Base-by-base conservation (phyloP, 805 yeast genomes). In the Tetrapisispora phaffii region DNA sequence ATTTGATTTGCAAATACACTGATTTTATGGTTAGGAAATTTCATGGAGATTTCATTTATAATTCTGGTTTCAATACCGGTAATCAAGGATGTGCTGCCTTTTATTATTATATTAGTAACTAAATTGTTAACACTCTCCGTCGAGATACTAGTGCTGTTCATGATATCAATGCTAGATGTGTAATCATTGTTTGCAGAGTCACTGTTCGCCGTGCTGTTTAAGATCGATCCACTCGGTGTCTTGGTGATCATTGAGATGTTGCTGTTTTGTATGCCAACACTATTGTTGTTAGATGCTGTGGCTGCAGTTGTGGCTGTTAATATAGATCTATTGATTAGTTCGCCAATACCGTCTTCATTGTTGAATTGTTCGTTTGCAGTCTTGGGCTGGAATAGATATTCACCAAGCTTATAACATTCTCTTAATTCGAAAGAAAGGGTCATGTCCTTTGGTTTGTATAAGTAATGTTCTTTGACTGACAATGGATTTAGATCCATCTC, bases 1-100 rank as follows among this genome's bases (percentile, higher is more conserved):
- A 77, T 77, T 42, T 95, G 95, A 28, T 80, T 77, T 2, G 95
- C 83, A 58, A 85, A 89, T n/a, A 89, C 73, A 51, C 95, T 71
- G 34, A 88, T 75, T 61, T 88, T 89, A 57, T 87, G 72, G 44
- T 93, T 93, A 15, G 96, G 95, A 60, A 87, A 84, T 44, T 75
- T 65, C 38, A 71, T 68, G 15, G 80, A 72, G 46, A 88, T 67
- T 56, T 87, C 96, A 47, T 75, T 73, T 53, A 80, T 76, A 44
- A 89, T 66, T 50, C 95, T 70, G 56, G 85, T 90, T 24, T 82
- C 84, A 49, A 87, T 68, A n/a, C 93, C 94, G 17, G 87, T 85
- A 10, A 85, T 68, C 50, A 88, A 68, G 16, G 94, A 80, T 0
- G 80, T 73, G 2, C 89, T 79, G 12, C 97, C 97, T 0, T 90